Base-by-base conservation (phyloP, 1,139 yeast species). In the Sugiyamaella xylanicola region DNA sequence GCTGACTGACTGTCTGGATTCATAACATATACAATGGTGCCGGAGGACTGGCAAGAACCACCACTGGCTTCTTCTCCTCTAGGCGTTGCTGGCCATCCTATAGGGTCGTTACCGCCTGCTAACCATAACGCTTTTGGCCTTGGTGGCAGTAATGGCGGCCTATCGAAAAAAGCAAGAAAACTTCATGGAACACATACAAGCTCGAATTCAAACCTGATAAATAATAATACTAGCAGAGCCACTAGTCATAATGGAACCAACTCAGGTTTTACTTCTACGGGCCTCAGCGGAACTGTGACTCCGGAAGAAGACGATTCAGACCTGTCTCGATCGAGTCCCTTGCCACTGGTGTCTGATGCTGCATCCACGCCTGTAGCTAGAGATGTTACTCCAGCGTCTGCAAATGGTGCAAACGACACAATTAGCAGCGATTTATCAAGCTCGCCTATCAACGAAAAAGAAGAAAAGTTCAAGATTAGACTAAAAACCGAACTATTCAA, bases 71-170 rank as follows among this genome's bases (percentile, higher is more conserved):
- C 74, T 20, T 82, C 85, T 0, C 68, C 67, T 16, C 81, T 86
- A 2, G 73, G 76, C 22, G 80, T 81, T 48, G 84, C 91, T 0
- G 95, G 95, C 0, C 75, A 80, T 41, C 86, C 92, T 2, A 69
- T 87, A 51, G 90, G 83, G 59, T 76, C 81, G 3, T 74, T 76
- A 3, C 95, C 95, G 4, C 80, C 81, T 7, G 67, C 75, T 0
- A 83, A 79, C 61, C 22, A 21, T n/a, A 39, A 27, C 19, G 39
- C 32, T 35, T 61, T 35, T 35, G 77, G 81, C 83, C 78, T 79
- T 20, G 62, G 61, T 13, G 70, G 63, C 57, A 62, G 48, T 50
- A 54, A 58, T 50, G 51, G 58, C 40, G 29, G 42, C n/a, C 11
- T 45, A 4, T 29, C 45, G 15, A 46, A 51, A 27, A 51, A 32